Evolutionary conservation across 2,329 filamentous ascomycete species (phyloP), one percentile per base, ranked within the genome.

Genomic region (Lithohypha guttulata): DNA sequence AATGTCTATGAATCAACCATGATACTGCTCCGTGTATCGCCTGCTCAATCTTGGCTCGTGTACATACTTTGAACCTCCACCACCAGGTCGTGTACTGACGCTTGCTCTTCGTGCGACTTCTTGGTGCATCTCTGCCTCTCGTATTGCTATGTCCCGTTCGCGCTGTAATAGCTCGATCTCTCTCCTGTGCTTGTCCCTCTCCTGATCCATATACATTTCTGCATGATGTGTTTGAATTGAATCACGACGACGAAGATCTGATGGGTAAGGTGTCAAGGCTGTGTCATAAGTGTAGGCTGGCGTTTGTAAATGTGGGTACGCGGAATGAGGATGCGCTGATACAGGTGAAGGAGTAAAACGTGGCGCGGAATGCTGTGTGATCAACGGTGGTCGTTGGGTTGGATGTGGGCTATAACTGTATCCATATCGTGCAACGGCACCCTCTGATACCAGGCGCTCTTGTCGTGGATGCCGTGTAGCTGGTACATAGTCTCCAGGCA

Each of bases 81-180:
- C 26, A 5, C 18, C 20, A 5, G 6, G 17, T 10, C 35, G 17
- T 22, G 19, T 21, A 10, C 25, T 39, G 26, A 21, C 27, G 11
- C 35, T 23, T 18, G 27, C 35, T n/a, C 35, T 10, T 28, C 35
- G 25, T 4, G 35, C 35, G 18, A 31, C 10, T 27, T 39, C 35
- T 11, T 38, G 34, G 14, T 38, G 23, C 26, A 38, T 29, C 26
- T 38, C 34, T 13, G 35, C 35, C 15, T 39, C 35, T 17, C 26
- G 26, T n/a, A 10, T 21, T 3, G 35, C 35, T 5, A 39, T 7
- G 19, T 39, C 35, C 9, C 25, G 14, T 19, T 39, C 35, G n/a
- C 35, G 15, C 18, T 31, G 2, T 19, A 39, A 18, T 27, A 39
- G 17, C 25, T 39, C 26, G 18, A 39, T 39, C 27, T 39, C 35